Evolutionary conservation across 345 rosid genomes (phyloP), one percentile per base, ranked within the genome.

Genomic region (Cardiospermum halicacabum): DNA sequence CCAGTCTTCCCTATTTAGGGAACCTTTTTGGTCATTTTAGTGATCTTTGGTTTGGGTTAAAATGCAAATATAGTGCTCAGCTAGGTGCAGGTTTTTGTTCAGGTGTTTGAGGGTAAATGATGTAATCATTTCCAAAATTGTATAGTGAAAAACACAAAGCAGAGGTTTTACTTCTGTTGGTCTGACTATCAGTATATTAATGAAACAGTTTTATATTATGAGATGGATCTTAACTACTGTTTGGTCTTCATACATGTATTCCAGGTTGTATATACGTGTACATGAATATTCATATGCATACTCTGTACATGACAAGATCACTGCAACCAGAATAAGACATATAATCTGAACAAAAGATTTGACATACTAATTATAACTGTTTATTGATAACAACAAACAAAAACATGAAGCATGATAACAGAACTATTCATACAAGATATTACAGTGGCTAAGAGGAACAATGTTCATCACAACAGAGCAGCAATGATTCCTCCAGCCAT

Each of bases 61-160:
- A 60, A 47, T 50, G 66, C 71, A 75, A 53, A 66, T 63, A 71
- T 71, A 19, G 34, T 64, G 66, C 72, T 64, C 60, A 37, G 18
- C 26, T 60, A 50, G 55, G 48, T 5, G 56, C 13, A 43, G 5
- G 74, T 40, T n/a, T 47, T 47, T 19, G 54, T 54, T 65, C 25
- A 40, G 53, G 31, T 21, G n/a, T 69, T 69, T 69, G 63, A 56
- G 74, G 67, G 69, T 47, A 27, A 39, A 51, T 58, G 36, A 65
- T 69, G 79, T 74, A 74, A 26, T 47, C 59, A 31, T 65, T 45
- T 13, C 51, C 65, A 49, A 25, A 65, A 55, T 45, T 78, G 85
- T 81, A 77, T 40, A 73, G 78, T 27, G 45, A 37, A 11, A 53
- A 47, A 32, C 48, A 31, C 36, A 24, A 26, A 56, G 24, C 43